These are phyloP conservation scores for Candida ulmi DNA, from an alignment of 805 yeast genomes.

Conservation along the genomic window DNA sequence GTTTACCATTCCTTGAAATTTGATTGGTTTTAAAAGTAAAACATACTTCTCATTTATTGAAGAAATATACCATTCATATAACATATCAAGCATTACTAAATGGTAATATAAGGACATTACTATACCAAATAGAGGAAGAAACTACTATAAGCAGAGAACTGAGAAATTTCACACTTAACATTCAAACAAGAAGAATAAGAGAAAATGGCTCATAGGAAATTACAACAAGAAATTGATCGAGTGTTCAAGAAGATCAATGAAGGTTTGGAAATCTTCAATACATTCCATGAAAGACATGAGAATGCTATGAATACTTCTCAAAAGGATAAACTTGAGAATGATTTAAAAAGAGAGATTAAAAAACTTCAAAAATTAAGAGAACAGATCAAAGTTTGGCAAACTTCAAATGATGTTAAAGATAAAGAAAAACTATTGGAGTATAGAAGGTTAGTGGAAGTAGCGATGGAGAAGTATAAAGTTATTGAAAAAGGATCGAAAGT, in stretches of 20 bases:
- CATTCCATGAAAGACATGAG: slow-evolving; percentile 78
- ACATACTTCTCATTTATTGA: not conserved
- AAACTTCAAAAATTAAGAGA: slow-evolving; percentile 89
- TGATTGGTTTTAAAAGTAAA: not conserved
- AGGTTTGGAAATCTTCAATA: slow-evolving; percentile 81
- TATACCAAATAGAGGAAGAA: too few relatives aligned
- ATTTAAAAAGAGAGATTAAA: slow-evolving; percentile 89
- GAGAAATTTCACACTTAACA: too few relatives aligned
- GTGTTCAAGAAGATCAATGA: slow-evolving; percentile 85
- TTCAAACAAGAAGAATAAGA: too few relatives aligned
- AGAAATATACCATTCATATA: too few relatives aligned
- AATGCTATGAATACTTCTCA: slow-evolving; percentile 76
- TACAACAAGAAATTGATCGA: slow-evolving; percentile 72
- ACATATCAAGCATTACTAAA: not conserved
- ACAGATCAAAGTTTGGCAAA: slow-evolving; percentile 92
- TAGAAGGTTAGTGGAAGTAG: slow-evolving; percentile 59
- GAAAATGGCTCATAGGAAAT: slow-evolving; percentile 23
- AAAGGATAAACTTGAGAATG: slow-evolving; percentile 87
- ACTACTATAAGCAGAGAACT: too few relatives aligned
- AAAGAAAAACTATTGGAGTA: slow-evolving; percentile 76
- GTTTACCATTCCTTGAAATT: not conserved
- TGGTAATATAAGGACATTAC: slow-evolving; percentile 7
- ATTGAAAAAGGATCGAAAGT: slow-evolving; percentile 90
- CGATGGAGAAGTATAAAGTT: slow-evolving; percentile 94
- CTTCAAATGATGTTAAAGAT: slow-evolving; percentile 85